Percentiles rank a stretch among this genome's conserved stretches.
These are phyloP conservation scores for Crithidia bombi DNA, from an alignment of 208 protist genomes.

Conservation along the genomic window DNA sequence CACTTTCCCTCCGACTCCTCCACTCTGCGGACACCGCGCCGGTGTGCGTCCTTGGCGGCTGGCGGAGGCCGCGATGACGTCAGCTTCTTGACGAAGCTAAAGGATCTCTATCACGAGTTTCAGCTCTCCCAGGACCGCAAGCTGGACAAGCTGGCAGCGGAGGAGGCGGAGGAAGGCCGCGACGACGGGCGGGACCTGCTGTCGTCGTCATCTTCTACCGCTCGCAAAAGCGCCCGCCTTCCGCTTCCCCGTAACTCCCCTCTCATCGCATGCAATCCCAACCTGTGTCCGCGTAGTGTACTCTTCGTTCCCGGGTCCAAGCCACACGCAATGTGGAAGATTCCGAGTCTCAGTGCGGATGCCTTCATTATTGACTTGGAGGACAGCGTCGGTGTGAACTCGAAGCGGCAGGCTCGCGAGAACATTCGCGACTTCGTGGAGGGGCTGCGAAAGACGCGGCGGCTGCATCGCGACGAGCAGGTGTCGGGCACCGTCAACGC, in stretches of 20 bases:
- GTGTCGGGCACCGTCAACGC: constrained; percentile 8
- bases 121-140: constrained; percentile 52
- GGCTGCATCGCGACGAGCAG: constrained; percentile 13
- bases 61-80: background rate
- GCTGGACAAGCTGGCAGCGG: constrained; percentile 37
- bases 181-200: background rate
- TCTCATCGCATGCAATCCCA: constrained; percentile 53
- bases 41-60: background rate
- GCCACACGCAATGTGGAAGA: constrained; percentile 58
- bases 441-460: constrained; percentile 25
- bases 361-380: constrained; percentile 85
- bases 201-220: background rate
- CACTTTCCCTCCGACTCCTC: background rate
- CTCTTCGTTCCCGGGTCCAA: constrained; percentile 76
- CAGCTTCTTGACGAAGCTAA: constrained; percentile 34
- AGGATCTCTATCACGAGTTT: constrained; percentile 46
- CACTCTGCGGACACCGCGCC: background rate
- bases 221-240: background rate
- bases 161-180: constrained; percentile 21
- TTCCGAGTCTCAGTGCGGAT: constrained; percentile 59
- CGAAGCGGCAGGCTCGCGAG: constrained; percentile 66
- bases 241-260: background rate
- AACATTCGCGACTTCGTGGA: constrained; percentile 57
- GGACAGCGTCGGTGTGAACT: constrained; percentile 47
- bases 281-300: constrained; percentile 74